These are phyloP conservation scores for Nigrospora oryzae DNA, from an alignment of 2,329 filamentous ascomycete species.

Conservation along the genomic window DNA sequence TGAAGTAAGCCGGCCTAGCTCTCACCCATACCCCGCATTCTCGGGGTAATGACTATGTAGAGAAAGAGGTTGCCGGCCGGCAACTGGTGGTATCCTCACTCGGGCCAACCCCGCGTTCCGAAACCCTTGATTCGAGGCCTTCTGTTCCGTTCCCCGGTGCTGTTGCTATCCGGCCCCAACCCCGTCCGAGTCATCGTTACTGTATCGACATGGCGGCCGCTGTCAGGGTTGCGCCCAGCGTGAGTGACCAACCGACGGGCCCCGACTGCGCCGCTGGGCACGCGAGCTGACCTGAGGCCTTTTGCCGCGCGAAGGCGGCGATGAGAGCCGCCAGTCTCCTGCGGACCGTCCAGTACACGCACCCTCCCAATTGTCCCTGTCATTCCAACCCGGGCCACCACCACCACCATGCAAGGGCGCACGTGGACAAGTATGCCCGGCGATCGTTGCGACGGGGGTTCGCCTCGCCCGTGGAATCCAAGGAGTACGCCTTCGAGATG, in stretches of 20 bases:
- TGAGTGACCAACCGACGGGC: constrained; percentile 12
- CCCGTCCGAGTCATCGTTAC: too few species aligned
- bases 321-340: constrained; percentile 64
- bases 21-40: too few species aligned
- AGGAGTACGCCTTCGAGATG: constrained; percentile 99
- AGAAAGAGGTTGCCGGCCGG: too few species aligned
- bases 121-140: too few species aligned
- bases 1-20: too few species aligned
- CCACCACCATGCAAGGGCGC: constrained; percentile 54
- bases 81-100: too few species aligned
- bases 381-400: constrained; percentile 79
- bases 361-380: constrained; percentile 83
- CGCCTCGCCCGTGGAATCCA: constrained; percentile 72
- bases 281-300: background rate
- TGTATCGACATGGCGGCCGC: constrained; percentile 17
- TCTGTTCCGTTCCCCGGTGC: background rate
- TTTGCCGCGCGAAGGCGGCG: constrained; percentile 38
- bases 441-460: constrained; percentile 39
- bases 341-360: constrained; percentile 83
- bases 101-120: too few species aligned
- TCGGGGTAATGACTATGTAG: too few species aligned
- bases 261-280: too few species aligned
- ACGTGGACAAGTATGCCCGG: constrained; percentile 28
- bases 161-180: background rate
- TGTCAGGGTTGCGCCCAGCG: constrained; percentile 24